phyloP scores from a whole-genome alignment of 139 green algal species.

The Ettlia oleoabundans region DNA sequence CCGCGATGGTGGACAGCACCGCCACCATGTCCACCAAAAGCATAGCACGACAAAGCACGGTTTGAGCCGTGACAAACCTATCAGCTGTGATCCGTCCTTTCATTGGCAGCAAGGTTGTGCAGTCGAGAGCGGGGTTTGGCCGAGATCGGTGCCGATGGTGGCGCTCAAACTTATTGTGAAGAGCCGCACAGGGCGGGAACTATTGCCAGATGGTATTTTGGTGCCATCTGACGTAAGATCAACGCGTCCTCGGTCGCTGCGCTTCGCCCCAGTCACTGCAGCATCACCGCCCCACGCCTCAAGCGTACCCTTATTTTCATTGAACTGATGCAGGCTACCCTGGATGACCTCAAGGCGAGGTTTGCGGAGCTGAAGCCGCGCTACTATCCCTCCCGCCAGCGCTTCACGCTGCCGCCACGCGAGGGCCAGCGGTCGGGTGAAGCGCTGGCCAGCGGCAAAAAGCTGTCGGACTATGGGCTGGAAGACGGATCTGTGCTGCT shows the following conservation, averaged over 20 bases:
- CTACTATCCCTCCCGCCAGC: slow-evolving; percentile 76
- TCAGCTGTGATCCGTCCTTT: too few species aligned
- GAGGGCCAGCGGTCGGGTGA: slow-evolving; percentile 65
- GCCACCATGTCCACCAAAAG: too few species aligned
- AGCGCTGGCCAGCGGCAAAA: slow-evolving; percentile 66
- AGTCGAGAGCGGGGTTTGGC: too few species aligned
- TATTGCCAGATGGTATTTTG: slow-evolving; percentile 42
- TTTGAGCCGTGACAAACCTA: too few species aligned
- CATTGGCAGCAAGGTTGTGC: too few species aligned
- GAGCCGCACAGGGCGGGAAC: slow-evolving; percentile 18
- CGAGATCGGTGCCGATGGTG: too few species aligned
- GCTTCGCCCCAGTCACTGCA: too few species aligned
- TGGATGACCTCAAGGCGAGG: slow-evolving; percentile 81
- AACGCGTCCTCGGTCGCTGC: too few species aligned
- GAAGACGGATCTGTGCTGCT: slow-evolving; percentile 60
- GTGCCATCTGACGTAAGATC: slow-evolving; percentile 11
- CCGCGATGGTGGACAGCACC: too few species aligned
- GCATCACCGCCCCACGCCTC: too few species aligned
- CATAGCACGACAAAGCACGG: too few species aligned
- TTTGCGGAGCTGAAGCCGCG: slow-evolving; percentile 63
- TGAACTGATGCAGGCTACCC: slow-evolving; percentile 76
- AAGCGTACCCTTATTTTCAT: too few species aligned
- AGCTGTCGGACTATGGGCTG: slow-evolving; percentile 74
- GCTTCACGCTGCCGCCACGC: slow-evolving; percentile 74
- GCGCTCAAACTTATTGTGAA: slow-evolving; percentile 39